phyloP scores from a whole-genome alignment of 2,329 filamentous ascomycete genomes.

The Coniochaeta sp. region DNA sequence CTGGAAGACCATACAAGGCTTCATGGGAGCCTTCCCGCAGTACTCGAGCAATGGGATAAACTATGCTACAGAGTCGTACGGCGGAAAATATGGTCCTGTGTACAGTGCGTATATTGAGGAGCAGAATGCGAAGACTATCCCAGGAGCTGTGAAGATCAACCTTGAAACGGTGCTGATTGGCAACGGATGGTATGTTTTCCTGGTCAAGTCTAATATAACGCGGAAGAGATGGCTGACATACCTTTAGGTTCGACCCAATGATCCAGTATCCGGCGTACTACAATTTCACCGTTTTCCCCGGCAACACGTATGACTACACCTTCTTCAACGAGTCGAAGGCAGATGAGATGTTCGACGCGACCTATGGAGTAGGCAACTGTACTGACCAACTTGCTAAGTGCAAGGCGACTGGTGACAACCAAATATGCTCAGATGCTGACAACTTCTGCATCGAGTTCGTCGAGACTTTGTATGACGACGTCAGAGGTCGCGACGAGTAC shows the following conservation, averaged over 20 bases:
- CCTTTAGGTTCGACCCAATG: conserved; percentile 31
- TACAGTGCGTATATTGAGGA: conserved; percentile 42
- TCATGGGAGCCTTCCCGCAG: conserved; percentile 53
- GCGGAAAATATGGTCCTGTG: conserved; percentile 50
- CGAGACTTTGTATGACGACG: conserved; percentile 42
- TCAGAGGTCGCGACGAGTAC: conserved; percentile 48
- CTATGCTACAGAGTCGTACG: conserved; percentile 50
- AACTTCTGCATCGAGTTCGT: conserved; percentile 47
- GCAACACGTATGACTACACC: conserved; percentile 48
- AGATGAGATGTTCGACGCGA: conserved; percentile 47
- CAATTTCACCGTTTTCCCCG: conserved; percentile 47
- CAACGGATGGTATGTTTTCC: conserved; percentile 43
- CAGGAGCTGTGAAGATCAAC: conserved; percentile 37
- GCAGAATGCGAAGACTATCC: conserved; percentile 33
- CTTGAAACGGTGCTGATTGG: conserved; percentile 45
- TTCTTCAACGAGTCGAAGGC: conserved; percentile 43
- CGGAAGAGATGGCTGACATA: neutral
- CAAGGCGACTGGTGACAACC: conserved; percentile 39
- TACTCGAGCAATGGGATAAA: conserved; percentile 42
- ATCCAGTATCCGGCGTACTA: conserved; percentile 50
- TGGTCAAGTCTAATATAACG: neutral
- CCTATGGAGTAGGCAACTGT: conserved; percentile 56
- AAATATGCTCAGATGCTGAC: conserved; percentile 46
- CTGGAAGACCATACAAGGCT: conserved; percentile 55
- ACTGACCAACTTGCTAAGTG: conserved; percentile 49